phyloP scores from a whole-genome alignment of 441 rosid species.

The Melianthus villosus region DNA sequence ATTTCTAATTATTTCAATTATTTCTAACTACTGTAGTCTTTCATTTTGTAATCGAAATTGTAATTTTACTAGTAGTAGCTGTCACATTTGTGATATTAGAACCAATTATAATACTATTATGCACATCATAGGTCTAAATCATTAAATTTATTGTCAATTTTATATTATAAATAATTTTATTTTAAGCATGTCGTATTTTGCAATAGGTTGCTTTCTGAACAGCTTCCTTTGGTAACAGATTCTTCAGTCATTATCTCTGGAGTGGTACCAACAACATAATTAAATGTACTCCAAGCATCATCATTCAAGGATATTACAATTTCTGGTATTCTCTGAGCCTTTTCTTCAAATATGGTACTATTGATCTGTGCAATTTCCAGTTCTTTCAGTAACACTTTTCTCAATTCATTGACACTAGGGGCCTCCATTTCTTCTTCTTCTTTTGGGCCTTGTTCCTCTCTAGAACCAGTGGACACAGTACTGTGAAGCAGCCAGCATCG shows the following conservation, averaged over 20 bases:
- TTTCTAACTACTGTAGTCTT: too few species aligned
- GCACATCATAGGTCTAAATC: too few species aligned
- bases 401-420: conserved; percentile 39
- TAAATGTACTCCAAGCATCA: conserved; percentile 55
- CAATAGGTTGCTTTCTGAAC: conserved; percentile 48
- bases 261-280: conserved; percentile 29
- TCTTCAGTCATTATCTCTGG: conserved; percentile 55
- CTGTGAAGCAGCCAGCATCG: conserved; percentile 11
- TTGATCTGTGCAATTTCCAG: conserved; percentile 65
- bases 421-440: conserved; percentile 23
- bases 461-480: conserved; percentile 13
- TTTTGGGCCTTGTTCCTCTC: conserved; percentile 23
- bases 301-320: conserved; percentile 77
- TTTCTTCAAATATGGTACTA: conserved; percentile 74
- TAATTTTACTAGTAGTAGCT: too few species aligned
- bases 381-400: conserved; percentile 45
- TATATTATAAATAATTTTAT: too few species aligned
- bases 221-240: conserved; percentile 48
- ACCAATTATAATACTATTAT: too few species aligned
- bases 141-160: too few species aligned
- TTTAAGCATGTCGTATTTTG: too few species aligned
- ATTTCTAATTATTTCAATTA: too few species aligned
- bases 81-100: too few species aligned
- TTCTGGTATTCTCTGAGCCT: conserved; percentile 80
- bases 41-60: too few species aligned